phyloP scores from a whole-genome alignment of 2,329 filamentous ascomycete species.

The Bipolaris cookei region DNA sequence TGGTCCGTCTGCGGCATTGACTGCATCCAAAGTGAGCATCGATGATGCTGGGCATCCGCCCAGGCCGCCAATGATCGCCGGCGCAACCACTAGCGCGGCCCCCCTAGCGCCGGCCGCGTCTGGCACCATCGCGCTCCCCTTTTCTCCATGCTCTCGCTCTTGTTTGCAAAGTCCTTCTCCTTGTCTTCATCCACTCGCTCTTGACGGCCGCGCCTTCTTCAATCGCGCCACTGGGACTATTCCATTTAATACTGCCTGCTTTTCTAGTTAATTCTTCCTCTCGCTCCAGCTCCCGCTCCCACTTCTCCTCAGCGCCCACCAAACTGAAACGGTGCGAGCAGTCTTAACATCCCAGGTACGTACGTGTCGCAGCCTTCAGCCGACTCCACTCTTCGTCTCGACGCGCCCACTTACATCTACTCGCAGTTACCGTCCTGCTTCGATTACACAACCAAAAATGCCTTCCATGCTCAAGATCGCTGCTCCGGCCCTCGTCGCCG shows the following conservation, averaged over 20 bases:
- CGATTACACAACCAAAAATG: slow-evolving; percentile 33
- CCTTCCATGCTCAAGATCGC: slow-evolving; percentile 64
- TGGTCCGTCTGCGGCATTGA: slow-evolving; percentile 2
- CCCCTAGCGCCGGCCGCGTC: slow-evolving; percentile 13
- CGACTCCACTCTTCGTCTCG: slow-evolving; percentile 19
- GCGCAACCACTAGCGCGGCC: slow-evolving; percentile 19
- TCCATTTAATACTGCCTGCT: slow-evolving; percentile 40
- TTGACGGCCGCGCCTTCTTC: slow-evolving; percentile 31
- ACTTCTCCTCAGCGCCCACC: slow-evolving; percentile 30
- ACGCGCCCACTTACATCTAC: slow-evolving; percentile 34
- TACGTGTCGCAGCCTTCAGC: slow-evolving; percentile 26
- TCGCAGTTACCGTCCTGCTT: slow-evolving; percentile 34
- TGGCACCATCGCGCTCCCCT: slow-evolving; percentile 30
- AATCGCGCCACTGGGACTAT: slow-evolving; percentile 29
- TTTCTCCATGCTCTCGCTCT: slow-evolving; percentile 21
- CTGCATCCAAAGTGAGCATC: slow-evolving; percentile 6
- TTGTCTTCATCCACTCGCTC: slow-evolving; percentile 35
- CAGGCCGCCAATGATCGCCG: slow-evolving; percentile 26
- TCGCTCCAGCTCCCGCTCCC: slow-evolving; percentile 44
- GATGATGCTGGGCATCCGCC: slow-evolving; percentile 17
- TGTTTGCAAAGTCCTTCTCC: slow-evolving; percentile 12
- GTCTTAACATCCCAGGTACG: slow-evolving; percentile 48
- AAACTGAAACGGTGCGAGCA: slow-evolving; percentile 33
- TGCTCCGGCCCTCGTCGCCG: slow-evolving; percentile 62
- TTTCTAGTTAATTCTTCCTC: slow-evolving; percentile 49